Evolutionary conservation across 352 stramenopile genomes (phyloP), one percentile per base, ranked within the genome.

Genomic region (Phytophthora brassicae): DNA sequence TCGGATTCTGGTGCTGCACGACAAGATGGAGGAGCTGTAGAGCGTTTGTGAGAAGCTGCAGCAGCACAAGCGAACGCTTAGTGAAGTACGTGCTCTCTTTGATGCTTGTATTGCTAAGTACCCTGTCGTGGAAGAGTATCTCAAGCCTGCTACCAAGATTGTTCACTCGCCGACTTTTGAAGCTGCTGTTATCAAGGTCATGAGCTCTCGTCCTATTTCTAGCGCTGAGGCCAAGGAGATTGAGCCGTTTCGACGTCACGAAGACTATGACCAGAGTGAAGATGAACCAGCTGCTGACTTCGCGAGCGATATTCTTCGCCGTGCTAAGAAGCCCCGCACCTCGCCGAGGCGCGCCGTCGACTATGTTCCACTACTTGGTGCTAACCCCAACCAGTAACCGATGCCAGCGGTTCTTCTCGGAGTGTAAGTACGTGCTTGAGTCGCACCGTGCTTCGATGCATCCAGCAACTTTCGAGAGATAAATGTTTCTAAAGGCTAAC

Each of bases 31-130:
- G 16, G 56, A 75, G 17, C 41, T 75, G 1, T 13, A 68, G 0
- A 68, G 62, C 23, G 46, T 70, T 1, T 64, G 60, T 24, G 36
- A 55, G n/a, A 66, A 66, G 48, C 53, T 74, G 12, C 45, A 74
- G 43, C 19, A 42, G 2, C 13, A 35, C 20, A 29, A 58, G 16
- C 52, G 55, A 17, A 58, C 62, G 17, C 55, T 71, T 1, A 50
- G 28, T 2, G 59, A 73, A 41, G 33, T 41, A 41, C 33, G 33
- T 41, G 16, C 23, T 60, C 20, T 44, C 36, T 41, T 41, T 41
- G 33, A 41, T 14, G 33, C 33, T 41, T 41, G 33, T 41, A 41
- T 41, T 11, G 33, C 9, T n/a, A 64, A 67, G 44, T 65, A 66
- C 11, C 39, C 46, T 16, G 28, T 57, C 4, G 66, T 66, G 53